Conservation (phyloP, 768 basidiomycete genomes). For the Coprinopsis marcescibilis region DNA sequence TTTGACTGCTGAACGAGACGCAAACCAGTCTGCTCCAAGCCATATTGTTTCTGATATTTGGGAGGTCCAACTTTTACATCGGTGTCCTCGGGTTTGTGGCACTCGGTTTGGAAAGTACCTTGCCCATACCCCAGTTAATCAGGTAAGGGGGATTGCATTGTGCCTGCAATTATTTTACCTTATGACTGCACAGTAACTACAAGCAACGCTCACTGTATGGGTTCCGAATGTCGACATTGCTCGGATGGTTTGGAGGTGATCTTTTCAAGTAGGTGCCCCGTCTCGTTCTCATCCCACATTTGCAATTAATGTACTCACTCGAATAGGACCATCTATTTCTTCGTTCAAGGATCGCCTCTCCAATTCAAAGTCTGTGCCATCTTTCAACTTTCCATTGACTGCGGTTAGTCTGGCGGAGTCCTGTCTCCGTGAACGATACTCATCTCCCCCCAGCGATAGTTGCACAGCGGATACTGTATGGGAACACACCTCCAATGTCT, state of each 20-base stretch:
- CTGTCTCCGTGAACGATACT: not conserved
- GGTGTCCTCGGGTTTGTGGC: constrained; percentile 68
- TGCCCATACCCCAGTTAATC: constrained; percentile 81
- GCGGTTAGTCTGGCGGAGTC: constrained; percentile 42
- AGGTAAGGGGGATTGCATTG: constrained; percentile 37
- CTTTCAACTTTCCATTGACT: constrained; percentile 77
- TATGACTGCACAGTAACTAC: constrained; percentile 52
- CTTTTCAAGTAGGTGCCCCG: constrained; percentile 62
- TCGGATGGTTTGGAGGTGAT: constrained; percentile 84
- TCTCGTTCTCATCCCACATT: not conserved
- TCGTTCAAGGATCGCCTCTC: constrained; percentile 61
- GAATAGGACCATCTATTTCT: constrained; percentile 72
- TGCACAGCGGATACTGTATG: constrained; percentile 69
- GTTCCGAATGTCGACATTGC: constrained; percentile 73
- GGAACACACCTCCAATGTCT: constrained; percentile 55
- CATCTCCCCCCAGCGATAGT: constrained; percentile 52
- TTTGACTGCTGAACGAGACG: not conserved
- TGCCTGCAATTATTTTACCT: constrained; percentile 6
- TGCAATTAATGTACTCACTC: not conserved
- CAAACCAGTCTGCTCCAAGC: constrained; percentile 53
- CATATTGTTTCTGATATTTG: constrained; percentile 71
- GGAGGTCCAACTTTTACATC: constrained; percentile 55
- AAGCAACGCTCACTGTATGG: constrained; percentile 77
- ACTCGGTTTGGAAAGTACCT: constrained; percentile 75
- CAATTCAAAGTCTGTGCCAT: constrained; percentile 82